Evolutionary conservation across 2,329 filamentous ascomycete species (phyloP), one percentile per base, ranked within the genome.

Genomic region (Alternaria sp.): DNA sequence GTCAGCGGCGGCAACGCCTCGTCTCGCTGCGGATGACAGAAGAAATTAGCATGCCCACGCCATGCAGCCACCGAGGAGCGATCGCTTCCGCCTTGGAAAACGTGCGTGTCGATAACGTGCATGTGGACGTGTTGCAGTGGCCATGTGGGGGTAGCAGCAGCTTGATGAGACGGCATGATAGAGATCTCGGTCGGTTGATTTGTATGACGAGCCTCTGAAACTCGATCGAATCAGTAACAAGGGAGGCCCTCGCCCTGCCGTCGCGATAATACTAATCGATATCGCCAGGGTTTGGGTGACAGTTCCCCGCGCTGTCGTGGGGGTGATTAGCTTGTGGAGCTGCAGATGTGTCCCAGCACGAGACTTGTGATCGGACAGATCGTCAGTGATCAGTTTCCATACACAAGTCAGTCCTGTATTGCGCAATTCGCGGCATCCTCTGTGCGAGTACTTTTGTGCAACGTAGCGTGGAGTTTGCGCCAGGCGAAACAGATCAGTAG

Each of bases 1-100:
- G 59, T 59, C 59, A 61, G 65, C 60, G 28, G 57, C 63, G 63
- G 57, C 57, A 63, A 59, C 65, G 62, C 57, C 62, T 60, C 62
- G 62, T 62, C 59, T 59, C 45, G 50, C 52, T 54, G 61, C 51
- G 32, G 44, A 47, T 52, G 54, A 54, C 46, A 64, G 59, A 47
- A 57, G 56, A 52, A 40, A 59, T 56, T 59, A 62, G 59, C 32
- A 54, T 30, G 40, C 54, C 43, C 55, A 59, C 59, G 56, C 62
- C 59, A 67, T 59, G 49, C 55, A 52, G 63, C 56, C 57, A 57
- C 59, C 12, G 23, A 63, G 25, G 19, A 63, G 60, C 56, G 10
- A 47, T 52, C 30, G 52, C 57, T 50, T 47, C 59, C 47, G 44
- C 52, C 54, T 19, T 47, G 40, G 40, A 59, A 55, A 61, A 66